Conservation (phyloP, 2,329 filamentous ascomycete species). For the Hortaea werneckii region DNA sequence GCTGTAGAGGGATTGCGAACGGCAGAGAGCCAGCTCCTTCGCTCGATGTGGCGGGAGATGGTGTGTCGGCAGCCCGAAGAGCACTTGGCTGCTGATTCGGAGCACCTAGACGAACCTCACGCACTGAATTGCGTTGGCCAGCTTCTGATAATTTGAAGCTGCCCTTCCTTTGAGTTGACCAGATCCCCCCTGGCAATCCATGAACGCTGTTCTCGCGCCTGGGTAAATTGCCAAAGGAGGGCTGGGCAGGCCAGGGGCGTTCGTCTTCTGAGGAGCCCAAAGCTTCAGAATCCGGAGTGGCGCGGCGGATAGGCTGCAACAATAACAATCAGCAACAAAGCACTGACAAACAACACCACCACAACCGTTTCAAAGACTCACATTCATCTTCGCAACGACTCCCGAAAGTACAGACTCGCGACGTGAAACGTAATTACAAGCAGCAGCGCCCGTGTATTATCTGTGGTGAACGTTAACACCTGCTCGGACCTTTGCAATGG, state of each 20-base stretch:
- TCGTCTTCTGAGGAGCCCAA: constrained; percentile 93
- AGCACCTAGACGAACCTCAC: constrained; percentile 39
- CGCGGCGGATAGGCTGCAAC: constrained; percentile 51
- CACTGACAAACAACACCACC: too few relatives aligned
- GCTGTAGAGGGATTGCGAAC: constrained; percentile 78
- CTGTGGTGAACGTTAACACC: too few relatives aligned
- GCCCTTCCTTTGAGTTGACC: constrained; percentile 20
- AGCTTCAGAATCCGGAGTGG: constrained; percentile 89
- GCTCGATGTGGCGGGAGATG: constrained; percentile 20
- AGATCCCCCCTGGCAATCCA: constrained; percentile 34
- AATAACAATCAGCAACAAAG: constrained; percentile 1
- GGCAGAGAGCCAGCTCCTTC: constrained; percentile 53
- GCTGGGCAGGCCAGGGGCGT: constrained; percentile 42
- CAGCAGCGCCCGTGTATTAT: too few relatives aligned
- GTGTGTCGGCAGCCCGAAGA: constrained; percentile 26
- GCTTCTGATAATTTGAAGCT: constrained; percentile 24
- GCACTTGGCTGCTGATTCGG: constrained; percentile 4
- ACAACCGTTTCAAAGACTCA: constrained; percentile 4
- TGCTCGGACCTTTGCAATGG: too few relatives aligned
- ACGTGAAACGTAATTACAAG: too few relatives aligned
- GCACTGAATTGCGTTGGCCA: constrained; percentile 16
- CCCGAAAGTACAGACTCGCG: too few relatives aligned
- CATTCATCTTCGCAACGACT: constrained; percentile 11
- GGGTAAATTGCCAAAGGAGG: constrained; percentile 37
- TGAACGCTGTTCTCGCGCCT: constrained; percentile 24